Conservation (phyloP, 345 rosid species). For the Camelina laxa region DNA sequence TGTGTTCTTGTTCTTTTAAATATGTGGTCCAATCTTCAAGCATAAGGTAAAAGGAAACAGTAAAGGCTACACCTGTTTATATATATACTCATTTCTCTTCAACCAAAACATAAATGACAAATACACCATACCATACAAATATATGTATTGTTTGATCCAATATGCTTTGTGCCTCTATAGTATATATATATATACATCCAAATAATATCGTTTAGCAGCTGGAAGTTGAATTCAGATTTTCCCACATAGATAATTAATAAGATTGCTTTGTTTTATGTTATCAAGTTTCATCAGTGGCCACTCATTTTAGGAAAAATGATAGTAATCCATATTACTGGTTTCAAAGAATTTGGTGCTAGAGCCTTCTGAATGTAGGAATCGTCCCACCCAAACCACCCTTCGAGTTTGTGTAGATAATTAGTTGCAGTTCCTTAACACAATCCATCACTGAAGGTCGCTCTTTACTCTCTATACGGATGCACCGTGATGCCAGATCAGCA, state of each 20-base stretch:
- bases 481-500: constrained; percentile 91
- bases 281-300: constrained; percentile 22
- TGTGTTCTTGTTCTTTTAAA: constrained; percentile 7
- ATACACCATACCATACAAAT: constrained; percentile 16
- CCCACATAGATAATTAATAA: constrained; percentile 16
- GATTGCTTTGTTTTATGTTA: constrained; percentile 14
- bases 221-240: constrained; percentile 7
- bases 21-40: constrained; percentile 9
- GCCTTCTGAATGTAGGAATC: constrained; percentile 59
- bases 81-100: constrained; percentile 17
- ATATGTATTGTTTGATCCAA: background rate
- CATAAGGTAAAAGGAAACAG: constrained; percentile 13
- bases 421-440: constrained; percentile 83
- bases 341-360: constrained; percentile 43
- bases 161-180: constrained; percentile 20
- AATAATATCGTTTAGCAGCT: constrained; percentile 28
- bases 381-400: constrained; percentile 69
- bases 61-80: constrained; percentile 13
- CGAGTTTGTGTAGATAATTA: constrained; percentile 67
- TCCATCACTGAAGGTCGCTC: constrained; percentile 87
- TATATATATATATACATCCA: constrained; percentile 35
- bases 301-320: constrained; percentile 31
- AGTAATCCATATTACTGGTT: constrained; percentile 32
- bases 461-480: constrained; percentile 81
- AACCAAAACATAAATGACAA: constrained; percentile 26